phyloP scores from a whole-genome alignment of 1,284 basidiomycete genomes.

The Rhodotorula sp. region DNA sequence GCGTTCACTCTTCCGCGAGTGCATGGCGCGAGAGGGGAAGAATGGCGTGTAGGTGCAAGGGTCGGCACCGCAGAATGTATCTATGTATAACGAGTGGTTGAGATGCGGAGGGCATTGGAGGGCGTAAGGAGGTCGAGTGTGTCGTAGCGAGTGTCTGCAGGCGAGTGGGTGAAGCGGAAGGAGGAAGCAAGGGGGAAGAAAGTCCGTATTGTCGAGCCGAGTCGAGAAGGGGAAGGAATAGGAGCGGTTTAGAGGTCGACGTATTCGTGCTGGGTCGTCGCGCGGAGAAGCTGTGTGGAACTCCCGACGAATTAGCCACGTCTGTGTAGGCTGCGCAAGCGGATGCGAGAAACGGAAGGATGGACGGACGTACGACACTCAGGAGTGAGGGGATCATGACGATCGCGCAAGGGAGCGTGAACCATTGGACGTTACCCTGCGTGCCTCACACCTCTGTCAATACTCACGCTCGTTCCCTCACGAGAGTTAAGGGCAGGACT shows the following conservation, averaged over 20 bases:
- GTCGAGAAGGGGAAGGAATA: not conserved
- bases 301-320: not conserved
- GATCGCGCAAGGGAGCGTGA: conserved; percentile 25
- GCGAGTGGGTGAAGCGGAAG: not conserved
- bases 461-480: no score
- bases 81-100: no score
- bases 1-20: no score
- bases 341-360: not conserved
- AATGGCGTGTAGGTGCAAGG: not conserved
- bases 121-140: not conserved
- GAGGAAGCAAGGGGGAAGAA: not conserved
- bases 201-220: not conserved
- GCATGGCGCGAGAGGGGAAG: not conserved
- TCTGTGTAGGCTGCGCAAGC: no score
- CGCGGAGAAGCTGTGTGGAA: conserved; percentile 26
- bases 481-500: not conserved
- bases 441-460: no score
- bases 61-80: not conserved
- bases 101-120: not conserved
- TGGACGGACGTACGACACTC: conserved; percentile 15
- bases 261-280: conserved; percentile 29
- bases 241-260: conserved; percentile 20
- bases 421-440: conserved; percentile 40
- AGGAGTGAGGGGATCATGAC: conserved; percentile 29
- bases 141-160: not conserved